Evolutionary conservation across 1,284 basidiomycete genomes (phyloP).

Genomic region (Sporisorium exsertum): DNA sequence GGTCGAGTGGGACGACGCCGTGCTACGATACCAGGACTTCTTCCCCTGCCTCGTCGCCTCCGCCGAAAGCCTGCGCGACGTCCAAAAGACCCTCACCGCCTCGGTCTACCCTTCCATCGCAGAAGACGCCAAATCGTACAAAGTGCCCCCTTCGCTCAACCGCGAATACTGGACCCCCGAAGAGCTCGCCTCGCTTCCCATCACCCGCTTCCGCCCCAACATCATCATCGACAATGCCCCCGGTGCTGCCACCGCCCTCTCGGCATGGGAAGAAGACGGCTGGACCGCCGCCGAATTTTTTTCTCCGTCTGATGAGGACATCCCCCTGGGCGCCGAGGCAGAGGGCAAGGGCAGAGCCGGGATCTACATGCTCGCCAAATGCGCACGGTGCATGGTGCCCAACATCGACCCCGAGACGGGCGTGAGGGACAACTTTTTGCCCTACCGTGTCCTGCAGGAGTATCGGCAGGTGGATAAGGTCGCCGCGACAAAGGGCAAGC

Average conservation of each 20-base stretch:
- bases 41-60: constrained; percentile 58
- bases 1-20: constrained; percentile 42
- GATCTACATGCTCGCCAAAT: constrained; percentile 56
- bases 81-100: constrained; percentile 52
- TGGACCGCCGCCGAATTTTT: constrained; percentile 60
- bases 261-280: constrained; percentile 61
- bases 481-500: constrained; percentile 49
- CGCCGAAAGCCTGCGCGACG: constrained; percentile 52
- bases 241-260: constrained; percentile 17
- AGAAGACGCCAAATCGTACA: constrained; percentile 24
- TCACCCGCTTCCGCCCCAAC: constrained; percentile 62
- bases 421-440: constrained; percentile 50
- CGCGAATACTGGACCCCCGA: constrained; percentile 61
- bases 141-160: constrained; percentile 45
- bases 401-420: constrained; percentile 59
- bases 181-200: constrained; percentile 46
- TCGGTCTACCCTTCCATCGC: constrained; percentile 45
- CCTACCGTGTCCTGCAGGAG: constrained; percentile 57
- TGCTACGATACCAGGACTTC: constrained; percentile 56
- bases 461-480: constrained; percentile 56
- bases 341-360: constrained; percentile 51
- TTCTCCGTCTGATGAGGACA: not conserved
- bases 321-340: constrained; percentile 42
- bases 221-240: constrained; percentile 52
- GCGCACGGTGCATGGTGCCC: constrained; percentile 60